Percentiles rank a stretch among this genome's conserved stretches.
These are phyloP conservation scores for Rhizopogon parksii DNA, from an alignment of 1,284 basidiomycete species.

Conservation along the genomic window DNA sequence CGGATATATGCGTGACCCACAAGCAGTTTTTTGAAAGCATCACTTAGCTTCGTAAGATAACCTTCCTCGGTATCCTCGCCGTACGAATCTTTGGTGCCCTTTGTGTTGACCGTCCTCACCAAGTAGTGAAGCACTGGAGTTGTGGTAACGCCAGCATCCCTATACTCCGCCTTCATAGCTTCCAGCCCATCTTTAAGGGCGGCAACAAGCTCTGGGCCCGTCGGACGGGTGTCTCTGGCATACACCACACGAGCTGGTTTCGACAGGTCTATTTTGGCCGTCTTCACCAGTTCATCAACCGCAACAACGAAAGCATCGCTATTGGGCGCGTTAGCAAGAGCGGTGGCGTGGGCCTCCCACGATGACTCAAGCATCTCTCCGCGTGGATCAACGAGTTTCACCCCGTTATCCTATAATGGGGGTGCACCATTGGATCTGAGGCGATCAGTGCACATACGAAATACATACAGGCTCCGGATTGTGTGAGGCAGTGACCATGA, in stretches of 20 bases:
- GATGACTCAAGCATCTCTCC: constrained; percentile 99
- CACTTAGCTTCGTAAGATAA: constrained; percentile 83
- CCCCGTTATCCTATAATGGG: constrained; percentile 85
- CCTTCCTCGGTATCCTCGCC: constrained; percentile 82
- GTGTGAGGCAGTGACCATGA: constrained; percentile 99
- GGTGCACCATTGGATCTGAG: constrained; percentile 2
- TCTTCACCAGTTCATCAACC: constrained; percentile 60
- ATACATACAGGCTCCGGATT: constrained; percentile 84
- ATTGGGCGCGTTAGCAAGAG: constrained; percentile 79
- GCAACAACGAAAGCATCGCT: constrained; percentile 67
- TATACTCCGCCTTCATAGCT: constrained; percentile 58
- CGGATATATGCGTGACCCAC: constrained; percentile 41
- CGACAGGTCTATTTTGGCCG: constrained; percentile 71
- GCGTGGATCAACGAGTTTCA: constrained; percentile 94
- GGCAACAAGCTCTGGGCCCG: constrained; percentile 74
- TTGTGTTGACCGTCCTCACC: constrained; percentile 85
- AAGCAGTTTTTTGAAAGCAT: constrained; percentile 82
- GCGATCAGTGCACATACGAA: constrained; percentile 1
- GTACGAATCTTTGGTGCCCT: constrained; percentile 68
- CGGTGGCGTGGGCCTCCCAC: constrained; percentile 90
- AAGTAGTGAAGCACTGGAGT: constrained; percentile 97
- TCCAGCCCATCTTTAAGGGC: constrained; percentile 82
- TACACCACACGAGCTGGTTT: constrained; percentile 83
- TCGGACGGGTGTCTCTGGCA: constrained; percentile 90
- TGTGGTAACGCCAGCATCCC: constrained; percentile 79